Conservation (phyloP, 2,329 filamentous ascomycete species). For the Aspergillus oerlinghausenensis region DNA sequence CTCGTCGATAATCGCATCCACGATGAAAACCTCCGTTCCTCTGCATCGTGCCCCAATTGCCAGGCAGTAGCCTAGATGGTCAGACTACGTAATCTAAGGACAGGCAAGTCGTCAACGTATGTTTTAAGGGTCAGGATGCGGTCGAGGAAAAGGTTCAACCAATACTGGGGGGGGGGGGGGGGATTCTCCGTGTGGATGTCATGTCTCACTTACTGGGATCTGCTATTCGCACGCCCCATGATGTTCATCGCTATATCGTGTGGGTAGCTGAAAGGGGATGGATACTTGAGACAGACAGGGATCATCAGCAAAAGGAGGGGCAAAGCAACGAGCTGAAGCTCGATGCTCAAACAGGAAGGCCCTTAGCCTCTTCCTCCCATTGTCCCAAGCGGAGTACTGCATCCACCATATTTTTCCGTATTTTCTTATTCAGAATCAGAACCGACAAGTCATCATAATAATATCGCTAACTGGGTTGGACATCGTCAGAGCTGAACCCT, state of each 20-base stretch:
- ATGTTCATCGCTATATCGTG: not conserved
- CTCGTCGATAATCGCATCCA: not conserved
- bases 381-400: not conserved
- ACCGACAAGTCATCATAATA: not conserved
- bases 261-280: not conserved
- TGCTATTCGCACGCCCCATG: not conserved
- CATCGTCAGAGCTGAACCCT: slow-evolving; percentile 17
- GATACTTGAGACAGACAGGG: not conserved
- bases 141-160: not conserved
- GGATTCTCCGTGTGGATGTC: not conserved
- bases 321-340: not conserved
- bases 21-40: not conserved
- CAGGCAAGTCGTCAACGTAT: not conserved
- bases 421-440: not conserved
- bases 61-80: not conserved
- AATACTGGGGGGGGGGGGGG: too few relatives aligned
- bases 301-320: not conserved
- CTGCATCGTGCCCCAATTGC: not conserved
- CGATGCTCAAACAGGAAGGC: not conserved
- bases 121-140: not conserved
- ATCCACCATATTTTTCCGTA: not conserved
- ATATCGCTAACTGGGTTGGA: not conserved
- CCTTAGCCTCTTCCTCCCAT: not conserved
- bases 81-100: not conserved
- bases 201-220: not conserved